Conservation (phyloP, 495 filamentous ascomycete genomes). For the Aspergillus baeticus region DNA sequence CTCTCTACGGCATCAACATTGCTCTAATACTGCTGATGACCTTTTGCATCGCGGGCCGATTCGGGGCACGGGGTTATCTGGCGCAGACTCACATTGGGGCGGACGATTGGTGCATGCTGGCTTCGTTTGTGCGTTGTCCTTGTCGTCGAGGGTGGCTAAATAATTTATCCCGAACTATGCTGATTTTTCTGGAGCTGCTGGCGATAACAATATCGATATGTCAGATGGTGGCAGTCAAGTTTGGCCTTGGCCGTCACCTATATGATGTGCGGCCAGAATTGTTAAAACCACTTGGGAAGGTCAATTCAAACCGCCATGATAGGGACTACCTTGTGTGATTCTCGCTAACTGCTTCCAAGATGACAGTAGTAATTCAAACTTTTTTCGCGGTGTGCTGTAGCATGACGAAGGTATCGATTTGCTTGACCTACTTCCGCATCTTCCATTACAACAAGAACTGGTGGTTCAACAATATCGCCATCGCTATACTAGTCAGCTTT, state of each 20-base stretch:
- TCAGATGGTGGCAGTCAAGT: neutral
- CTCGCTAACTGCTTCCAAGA: neutral
- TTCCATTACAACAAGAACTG: neutral
- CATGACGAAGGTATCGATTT: slow-evolving; percentile 1
- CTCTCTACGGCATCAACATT: slow-evolving; percentile 4
- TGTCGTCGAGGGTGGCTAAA: neutral
- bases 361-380: neutral
- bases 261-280: neutral
- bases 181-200: too few species aligned
- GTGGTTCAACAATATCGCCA: slow-evolving; percentile 1
- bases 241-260: neutral
- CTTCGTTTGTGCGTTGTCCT: neutral
- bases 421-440: slow-evolving; percentile 2
- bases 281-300: neutral
- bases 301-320: too few species aligned
- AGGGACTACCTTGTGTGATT: too few species aligned
- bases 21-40: neutral
- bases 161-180: neutral
- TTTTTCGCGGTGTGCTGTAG: neutral
- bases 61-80: neutral
- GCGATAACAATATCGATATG: neutral
- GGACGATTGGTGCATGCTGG: slow-evolving; percentile 6
- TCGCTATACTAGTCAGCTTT: neutral
- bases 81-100: neutral
- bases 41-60: neutral